Conservation (phyloP, 2,329 filamentous ascomycete species). For the Fusarium nurragi region DNA sequence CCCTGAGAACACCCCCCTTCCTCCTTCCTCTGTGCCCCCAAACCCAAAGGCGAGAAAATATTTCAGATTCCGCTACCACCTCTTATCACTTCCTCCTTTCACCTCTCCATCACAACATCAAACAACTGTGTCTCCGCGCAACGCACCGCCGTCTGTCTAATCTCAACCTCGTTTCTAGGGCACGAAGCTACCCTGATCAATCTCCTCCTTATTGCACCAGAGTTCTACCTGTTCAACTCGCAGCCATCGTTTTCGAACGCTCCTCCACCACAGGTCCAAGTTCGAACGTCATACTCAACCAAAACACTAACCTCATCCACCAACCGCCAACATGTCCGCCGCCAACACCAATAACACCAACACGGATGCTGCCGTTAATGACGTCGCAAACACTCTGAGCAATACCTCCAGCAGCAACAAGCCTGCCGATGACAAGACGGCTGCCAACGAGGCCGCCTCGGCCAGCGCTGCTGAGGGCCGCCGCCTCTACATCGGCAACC, state of each 20-base stretch:
- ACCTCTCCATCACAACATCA: slow-evolving; percentile 56
- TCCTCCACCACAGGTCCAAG: slow-evolving; percentile 49
- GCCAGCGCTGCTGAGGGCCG: slow-evolving; percentile 98
- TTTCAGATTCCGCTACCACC: slow-evolving; percentile 52
- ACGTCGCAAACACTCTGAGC: slow-evolving; percentile 78
- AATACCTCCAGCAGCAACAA: slow-evolving; percentile 72
- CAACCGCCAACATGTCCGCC: slow-evolving; percentile 82
- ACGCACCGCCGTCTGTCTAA: slow-evolving; percentile 59
- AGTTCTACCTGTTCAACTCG: slow-evolving; percentile 64
- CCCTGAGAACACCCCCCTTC: slow-evolving; percentile 41
- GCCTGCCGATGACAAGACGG: slow-evolving; percentile 63
- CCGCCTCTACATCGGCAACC: slow-evolving; percentile 99
- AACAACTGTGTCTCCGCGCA: slow-evolving; percentile 59
- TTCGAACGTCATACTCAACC: slow-evolving; percentile 59
- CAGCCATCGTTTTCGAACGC: slow-evolving; percentile 59
- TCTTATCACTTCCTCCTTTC: slow-evolving; percentile 45
- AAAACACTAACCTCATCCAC: slow-evolving; percentile 54
- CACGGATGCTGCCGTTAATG: slow-evolving; percentile 74
- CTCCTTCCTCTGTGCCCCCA: slow-evolving; percentile 37
- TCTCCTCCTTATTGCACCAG: slow-evolving; percentile 71
- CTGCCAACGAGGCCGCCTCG: slow-evolving; percentile 89
- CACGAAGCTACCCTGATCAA: slow-evolving; percentile 85
- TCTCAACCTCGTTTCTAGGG: slow-evolving; percentile 71
- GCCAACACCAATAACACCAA: slow-evolving; percentile 47
- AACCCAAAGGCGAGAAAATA: slow-evolving; percentile 49